Conservation (phyloP, 169 alveolate species). For the Eimeria maxima region DNA sequence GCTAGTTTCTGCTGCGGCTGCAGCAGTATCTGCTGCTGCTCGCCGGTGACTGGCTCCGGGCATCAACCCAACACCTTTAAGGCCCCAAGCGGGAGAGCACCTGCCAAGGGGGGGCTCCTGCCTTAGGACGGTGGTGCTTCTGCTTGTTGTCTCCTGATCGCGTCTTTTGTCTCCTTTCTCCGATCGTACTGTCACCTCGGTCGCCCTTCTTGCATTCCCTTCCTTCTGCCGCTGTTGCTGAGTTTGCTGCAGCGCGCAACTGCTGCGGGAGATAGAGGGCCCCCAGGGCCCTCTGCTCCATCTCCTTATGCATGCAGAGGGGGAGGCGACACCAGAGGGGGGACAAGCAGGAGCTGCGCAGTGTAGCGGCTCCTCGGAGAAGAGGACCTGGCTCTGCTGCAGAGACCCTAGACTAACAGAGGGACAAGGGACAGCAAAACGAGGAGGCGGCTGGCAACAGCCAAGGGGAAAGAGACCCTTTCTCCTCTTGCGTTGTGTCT, state of each 20-base stretch:
- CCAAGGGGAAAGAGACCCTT: not conserved
- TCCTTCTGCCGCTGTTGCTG: not conserved
- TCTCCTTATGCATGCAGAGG: not conserved
- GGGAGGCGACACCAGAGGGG: conserved; percentile 13
- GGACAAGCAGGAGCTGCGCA: conserved; percentile 46
- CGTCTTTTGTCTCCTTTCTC: not conserved
- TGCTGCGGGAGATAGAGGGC: not conserved
- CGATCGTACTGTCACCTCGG: not conserved
- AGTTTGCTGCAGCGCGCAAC: not conserved
- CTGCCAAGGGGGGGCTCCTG: not conserved
- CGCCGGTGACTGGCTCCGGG: not conserved
- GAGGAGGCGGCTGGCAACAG: conserved; percentile 16
- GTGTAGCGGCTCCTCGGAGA: conserved; percentile 61
- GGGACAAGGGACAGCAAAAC: not conserved
- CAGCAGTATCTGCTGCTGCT: not conserved
- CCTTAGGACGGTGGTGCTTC: no score
- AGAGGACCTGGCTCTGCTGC: not conserved
- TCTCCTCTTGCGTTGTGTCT: not conserved
- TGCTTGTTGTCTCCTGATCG: not conserved
- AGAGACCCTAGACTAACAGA: not conserved
- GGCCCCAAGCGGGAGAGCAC: not conserved
- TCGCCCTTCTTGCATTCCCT: not conserved
- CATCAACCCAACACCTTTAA: not conserved
- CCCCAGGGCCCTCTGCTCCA: not conserved
- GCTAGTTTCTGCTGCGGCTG: no score